Percentiles rank a stretch among this genome's conserved stretches.
Evolutionary conservation across 2,329 filamentous ascomycete species (phyloP).

Genomic region (Ceratocystis lukuohia): DNA sequence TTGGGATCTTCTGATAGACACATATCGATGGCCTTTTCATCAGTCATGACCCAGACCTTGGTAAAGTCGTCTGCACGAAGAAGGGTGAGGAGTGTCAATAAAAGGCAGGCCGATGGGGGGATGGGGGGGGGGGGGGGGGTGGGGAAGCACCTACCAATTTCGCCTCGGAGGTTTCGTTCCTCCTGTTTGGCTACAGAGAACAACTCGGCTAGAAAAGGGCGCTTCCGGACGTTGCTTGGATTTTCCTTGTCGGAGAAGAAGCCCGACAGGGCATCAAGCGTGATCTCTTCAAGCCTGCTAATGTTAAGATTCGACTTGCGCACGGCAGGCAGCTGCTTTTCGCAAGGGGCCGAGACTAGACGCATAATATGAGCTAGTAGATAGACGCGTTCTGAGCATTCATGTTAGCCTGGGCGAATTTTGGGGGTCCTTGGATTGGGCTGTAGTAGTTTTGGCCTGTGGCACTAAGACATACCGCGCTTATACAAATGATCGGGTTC

Average conservation of each 20-base stretch:
- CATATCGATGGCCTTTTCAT: conserved; percentile 38
- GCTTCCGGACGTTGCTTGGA: conserved; percentile 41
- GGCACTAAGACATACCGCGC: conserved; percentile 36
- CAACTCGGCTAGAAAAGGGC: conserved; percentile 43
- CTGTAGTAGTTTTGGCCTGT: neutral
- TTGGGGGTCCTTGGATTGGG: no score
- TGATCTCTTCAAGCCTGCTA: conserved; percentile 44
- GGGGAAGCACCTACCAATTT: conserved; percentile 37
- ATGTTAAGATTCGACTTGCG: conserved; percentile 41
- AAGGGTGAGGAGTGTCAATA: conserved; percentile 15
- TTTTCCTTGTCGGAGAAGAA: conserved; percentile 46
- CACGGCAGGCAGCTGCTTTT: conserved; percentile 38
- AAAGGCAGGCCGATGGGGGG: neutral
- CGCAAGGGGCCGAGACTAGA: conserved; percentile 39
- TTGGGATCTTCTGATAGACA: conserved; percentile 38
- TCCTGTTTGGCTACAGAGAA: conserved; percentile 47
- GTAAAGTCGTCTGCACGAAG: conserved; percentile 32
- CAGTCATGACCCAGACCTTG: conserved; percentile 38
- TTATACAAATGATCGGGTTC: conserved; percentile 64
- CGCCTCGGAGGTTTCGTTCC: conserved; percentile 41
- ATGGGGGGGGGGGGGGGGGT: neutral
- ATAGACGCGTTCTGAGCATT: conserved; percentile 40
- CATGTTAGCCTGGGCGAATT: neutral
- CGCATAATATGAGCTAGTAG: conserved; percentile 48
- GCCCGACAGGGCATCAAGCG: conserved; percentile 42